Conservation (phyloP, 2,329 filamentous ascomycete species). For the Colletotrichum sp. region DNA sequence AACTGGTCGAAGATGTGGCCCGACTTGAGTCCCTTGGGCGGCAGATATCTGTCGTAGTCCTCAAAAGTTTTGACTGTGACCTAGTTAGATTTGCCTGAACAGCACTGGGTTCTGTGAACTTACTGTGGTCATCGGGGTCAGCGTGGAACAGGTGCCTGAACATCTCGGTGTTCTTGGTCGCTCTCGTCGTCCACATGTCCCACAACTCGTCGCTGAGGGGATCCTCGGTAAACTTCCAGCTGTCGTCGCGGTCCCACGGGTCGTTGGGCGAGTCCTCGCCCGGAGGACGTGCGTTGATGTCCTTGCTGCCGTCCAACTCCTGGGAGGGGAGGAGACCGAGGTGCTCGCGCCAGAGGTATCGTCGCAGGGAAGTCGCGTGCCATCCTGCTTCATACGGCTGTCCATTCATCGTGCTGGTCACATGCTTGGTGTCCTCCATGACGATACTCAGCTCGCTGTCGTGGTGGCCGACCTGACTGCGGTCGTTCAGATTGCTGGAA, state of each 20-base stretch:
- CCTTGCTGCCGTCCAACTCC: constrained; percentile 67
- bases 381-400: constrained; percentile 77
- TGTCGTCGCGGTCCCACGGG: constrained; percentile 62
- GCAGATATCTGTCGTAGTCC: constrained; percentile 84
- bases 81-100: constrained; percentile 18
- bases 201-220: constrained; percentile 71
- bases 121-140: constrained; percentile 86
- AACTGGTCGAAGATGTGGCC: constrained; percentile 88
- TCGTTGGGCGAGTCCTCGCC: constrained; percentile 70
- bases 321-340: constrained; percentile 81
- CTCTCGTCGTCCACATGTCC: constrained; percentile 71
- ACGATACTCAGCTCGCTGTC: constrained; percentile 92
- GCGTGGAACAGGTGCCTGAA: constrained; percentile 85
- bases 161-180: constrained; percentile 73
- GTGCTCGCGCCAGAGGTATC: constrained; percentile 90
- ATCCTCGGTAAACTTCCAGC: constrained; percentile 71
- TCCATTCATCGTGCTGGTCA: constrained; percentile 80
- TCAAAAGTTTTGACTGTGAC: constrained; percentile 79
- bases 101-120: constrained; percentile 26
- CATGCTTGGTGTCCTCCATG: constrained; percentile 78
- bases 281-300: constrained; percentile 78
- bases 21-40: constrained; percentile 71
- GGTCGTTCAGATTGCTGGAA: constrained; percentile 90
- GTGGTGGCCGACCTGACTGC: constrained; percentile 84
- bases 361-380: constrained; percentile 80